phyloP scores from a whole-genome alignment of 2,329 filamentous ascomycete species.

The Colletotrichum truncatum region DNA sequence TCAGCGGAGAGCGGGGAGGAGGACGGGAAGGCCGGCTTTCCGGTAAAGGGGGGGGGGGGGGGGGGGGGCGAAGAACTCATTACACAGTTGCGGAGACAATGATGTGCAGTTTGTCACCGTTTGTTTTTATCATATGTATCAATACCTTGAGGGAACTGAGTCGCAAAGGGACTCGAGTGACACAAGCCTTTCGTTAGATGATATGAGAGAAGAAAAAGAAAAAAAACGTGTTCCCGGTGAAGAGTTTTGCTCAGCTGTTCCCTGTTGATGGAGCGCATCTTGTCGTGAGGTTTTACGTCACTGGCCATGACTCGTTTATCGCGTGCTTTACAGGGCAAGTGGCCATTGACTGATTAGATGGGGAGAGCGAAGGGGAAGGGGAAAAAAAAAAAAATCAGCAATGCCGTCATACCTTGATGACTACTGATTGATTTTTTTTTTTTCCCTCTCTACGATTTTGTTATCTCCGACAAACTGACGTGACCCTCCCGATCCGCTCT shows the following conservation, averaged over 20 bases:
- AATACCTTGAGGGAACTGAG: neutral
- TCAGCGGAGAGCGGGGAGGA: neutral
- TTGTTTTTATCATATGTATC: neutral
- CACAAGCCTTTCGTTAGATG: neutral
- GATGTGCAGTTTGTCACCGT: neutral
- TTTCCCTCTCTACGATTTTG: no score
- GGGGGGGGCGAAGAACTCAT: no score
- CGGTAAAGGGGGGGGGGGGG: neutral
- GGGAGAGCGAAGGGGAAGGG: no score
- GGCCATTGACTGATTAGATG: no score
- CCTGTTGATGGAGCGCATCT: neutral
- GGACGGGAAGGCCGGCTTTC: neutral
- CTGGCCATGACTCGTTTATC: conserved; percentile 19
- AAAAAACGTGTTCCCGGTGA: neutral
- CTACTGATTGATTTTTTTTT: no score
- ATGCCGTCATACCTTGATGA: conserved; percentile 3
- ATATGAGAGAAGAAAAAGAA: neutral
- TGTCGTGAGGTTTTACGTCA: conserved; percentile 24
- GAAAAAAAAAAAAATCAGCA: neutral
- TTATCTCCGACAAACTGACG: conserved; percentile 9
- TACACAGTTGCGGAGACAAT: neutral
- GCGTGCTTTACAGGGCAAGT: neutral
- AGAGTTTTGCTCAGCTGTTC: no score
- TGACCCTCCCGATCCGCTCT: neutral
- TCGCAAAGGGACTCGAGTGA: neutral